These are phyloP conservation scores for Colletotrichum sp. DNA, from an alignment of 2,329 filamentous ascomycete species.

Conservation along the genomic window DNA sequence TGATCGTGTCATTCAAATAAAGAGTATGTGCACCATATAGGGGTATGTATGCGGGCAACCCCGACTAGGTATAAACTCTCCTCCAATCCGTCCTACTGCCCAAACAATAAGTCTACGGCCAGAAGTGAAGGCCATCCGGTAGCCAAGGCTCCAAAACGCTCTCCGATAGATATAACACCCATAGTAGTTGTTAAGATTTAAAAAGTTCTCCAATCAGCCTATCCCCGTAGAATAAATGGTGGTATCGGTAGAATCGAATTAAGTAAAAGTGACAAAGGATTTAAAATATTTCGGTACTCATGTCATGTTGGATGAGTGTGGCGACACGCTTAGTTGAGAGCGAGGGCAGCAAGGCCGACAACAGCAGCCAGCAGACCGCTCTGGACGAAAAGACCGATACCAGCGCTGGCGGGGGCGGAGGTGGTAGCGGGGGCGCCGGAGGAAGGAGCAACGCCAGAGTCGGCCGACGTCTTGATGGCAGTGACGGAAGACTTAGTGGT, in stretches of 20 bases:
- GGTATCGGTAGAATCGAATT: constrained; percentile 20
- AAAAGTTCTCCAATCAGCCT: constrained; percentile 27
- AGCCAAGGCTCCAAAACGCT: constrained; percentile 12
- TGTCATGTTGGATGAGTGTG: constrained; percentile 27
- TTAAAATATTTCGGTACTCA: neutral
- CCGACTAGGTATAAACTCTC: constrained; percentile 16
- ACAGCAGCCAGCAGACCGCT: constrained; percentile 44
- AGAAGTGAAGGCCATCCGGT: constrained; percentile 21
- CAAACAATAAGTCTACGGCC: constrained; percentile 7
- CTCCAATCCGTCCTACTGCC: neutral
- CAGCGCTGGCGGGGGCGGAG: constrained; percentile 33
- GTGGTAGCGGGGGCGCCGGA: constrained; percentile 26
- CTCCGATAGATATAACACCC: neutral
- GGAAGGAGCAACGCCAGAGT: constrained; percentile 14
- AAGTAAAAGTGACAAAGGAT: constrained; percentile 11
- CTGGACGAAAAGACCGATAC: constrained; percentile 38
- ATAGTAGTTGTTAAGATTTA: neutral
- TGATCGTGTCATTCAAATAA: constrained; percentile 17
- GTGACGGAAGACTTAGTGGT: constrained; percentile 25
- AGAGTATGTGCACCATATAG: constrained; percentile 20
- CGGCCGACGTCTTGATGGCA: constrained; percentile 19
- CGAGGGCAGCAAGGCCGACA: constrained; percentile 39
- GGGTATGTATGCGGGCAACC: constrained; percentile 11
- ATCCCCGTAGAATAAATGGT: constrained; percentile 28
- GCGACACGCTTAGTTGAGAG: constrained; percentile 30